phyloP scores from a whole-genome alignment of 495 filamentous ascomycete genomes.

The Penicillium verhagenii region DNA sequence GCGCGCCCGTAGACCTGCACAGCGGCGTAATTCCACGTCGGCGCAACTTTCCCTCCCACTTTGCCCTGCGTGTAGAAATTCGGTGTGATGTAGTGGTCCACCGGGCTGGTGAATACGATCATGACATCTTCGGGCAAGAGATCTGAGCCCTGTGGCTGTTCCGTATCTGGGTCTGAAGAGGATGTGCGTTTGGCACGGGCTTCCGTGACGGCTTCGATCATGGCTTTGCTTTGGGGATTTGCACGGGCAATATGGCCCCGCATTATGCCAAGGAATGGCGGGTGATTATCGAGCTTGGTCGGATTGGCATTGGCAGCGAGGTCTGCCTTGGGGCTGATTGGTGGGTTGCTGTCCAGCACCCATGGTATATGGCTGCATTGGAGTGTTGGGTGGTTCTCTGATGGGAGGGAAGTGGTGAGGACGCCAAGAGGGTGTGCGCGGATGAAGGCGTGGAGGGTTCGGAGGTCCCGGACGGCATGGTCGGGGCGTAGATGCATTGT shows the following conservation, averaged over 20 bases:
- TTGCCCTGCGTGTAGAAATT: constrained; percentile 61
- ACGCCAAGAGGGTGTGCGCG: constrained; percentile 48
- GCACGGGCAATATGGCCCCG: constrained; percentile 47
- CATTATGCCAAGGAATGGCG: neutral
- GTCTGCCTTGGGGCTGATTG: neutral
- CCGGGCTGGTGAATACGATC: constrained; percentile 51
- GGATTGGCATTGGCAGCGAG: too few relatives aligned
- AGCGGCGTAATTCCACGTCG: constrained; percentile 62
- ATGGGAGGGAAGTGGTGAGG: constrained; percentile 49
- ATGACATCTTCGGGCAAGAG: constrained; percentile 11
- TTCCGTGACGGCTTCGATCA: constrained; percentile 44
- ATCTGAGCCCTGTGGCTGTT: neutral
- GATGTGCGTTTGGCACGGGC: too few relatives aligned
- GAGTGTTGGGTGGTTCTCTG: constrained; percentile 33
- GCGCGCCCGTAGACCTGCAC: constrained; percentile 55
- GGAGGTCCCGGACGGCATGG: constrained; percentile 42
- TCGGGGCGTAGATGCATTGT: constrained; percentile 49
- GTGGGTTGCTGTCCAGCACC: constrained; percentile 35
- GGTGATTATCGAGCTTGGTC: neutral
- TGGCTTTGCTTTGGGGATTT: constrained; percentile 54
- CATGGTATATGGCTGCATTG: constrained; percentile 53
- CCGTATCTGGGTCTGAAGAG: neutral
- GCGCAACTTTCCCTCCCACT: constrained; percentile 55
- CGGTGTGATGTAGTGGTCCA: constrained; percentile 58
- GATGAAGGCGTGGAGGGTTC: constrained; percentile 45